These are phyloP conservation scores for Neocatenulostroma microsporum DNA, from an alignment of 2,329 filamentous ascomycete species.

Conservation along the genomic window DNA sequence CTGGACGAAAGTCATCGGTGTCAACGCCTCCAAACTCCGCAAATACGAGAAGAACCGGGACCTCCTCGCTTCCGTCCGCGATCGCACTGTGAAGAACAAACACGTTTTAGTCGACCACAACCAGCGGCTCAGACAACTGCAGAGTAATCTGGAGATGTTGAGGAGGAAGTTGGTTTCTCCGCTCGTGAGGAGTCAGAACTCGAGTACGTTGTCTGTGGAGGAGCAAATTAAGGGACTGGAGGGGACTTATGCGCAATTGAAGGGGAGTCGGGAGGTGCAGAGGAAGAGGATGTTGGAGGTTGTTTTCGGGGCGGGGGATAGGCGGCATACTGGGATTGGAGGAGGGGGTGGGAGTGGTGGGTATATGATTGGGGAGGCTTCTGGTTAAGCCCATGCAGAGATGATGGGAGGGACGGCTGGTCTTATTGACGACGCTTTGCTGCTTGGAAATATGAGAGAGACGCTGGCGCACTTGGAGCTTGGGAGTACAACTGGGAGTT, in stretches of 20 bases:
- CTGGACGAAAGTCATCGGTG: slow-evolving; percentile 78
- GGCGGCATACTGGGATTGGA: too few species aligned
- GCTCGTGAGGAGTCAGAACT: slow-evolving; percentile 62
- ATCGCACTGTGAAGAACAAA: slow-evolving; percentile 81
- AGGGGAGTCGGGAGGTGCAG: slow-evolving; percentile 66
- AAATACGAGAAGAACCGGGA: slow-evolving; percentile 89
- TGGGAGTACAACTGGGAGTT: too few species aligned
- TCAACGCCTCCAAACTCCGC: slow-evolving; percentile 63
- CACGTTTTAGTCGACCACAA: slow-evolving; percentile 80
- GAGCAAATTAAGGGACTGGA: slow-evolving; percentile 80
- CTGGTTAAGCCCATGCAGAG: too few species aligned
- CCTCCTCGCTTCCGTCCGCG: slow-evolving; percentile 68
- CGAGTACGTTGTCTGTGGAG: slow-evolving; percentile 65
- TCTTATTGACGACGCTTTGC: too few species aligned
- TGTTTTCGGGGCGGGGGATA: slow-evolving; percentile 24
- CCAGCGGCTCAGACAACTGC: slow-evolving; percentile 70
- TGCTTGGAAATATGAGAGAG: too few species aligned
- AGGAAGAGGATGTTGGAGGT: slow-evolving; percentile 29
- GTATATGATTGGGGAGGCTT: slow-evolving; percentile 6
- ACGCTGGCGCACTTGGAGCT: too few species aligned
- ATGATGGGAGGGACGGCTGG: too few species aligned
- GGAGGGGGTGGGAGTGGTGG: slow-evolving; percentile 4
- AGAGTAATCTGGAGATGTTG: slow-evolving; percentile 78
- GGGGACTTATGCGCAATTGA: slow-evolving; percentile 70
- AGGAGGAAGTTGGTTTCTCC: slow-evolving; percentile 77